Evolutionary conservation across 345 rosid species (phyloP), one percentile per base, ranked within the genome.

Genomic region (Hibiscus tridactylites): DNA sequence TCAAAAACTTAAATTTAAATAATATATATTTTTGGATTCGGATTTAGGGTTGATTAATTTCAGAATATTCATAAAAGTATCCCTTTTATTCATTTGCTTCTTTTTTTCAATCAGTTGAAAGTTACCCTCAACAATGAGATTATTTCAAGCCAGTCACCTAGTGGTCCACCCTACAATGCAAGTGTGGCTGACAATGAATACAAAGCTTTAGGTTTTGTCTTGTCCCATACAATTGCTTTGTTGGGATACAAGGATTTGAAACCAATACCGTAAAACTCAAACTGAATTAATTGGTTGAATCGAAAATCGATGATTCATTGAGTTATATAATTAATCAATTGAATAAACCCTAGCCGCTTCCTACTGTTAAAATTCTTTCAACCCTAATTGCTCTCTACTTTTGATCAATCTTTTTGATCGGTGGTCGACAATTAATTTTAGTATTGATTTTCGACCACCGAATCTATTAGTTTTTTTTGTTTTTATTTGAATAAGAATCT

Each of bases 291-390:
- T 54, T 8, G 0, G 24, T 15, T 11, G 3, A 54, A 54, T 54
- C 2, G 0, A 0, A 7, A 19, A 19, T 17, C 9, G 3, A 7
- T 2, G 9, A 54, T 19, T 0, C 13, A 3, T 19, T 1, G 0
- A 54, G 1, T 24, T 13, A 2, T 5, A 54, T 54, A 54, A 54
- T 39, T 5, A 54, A 19, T 9, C 21, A 1, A 3, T 19, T 54
- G 4, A 54, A 21, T 21, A 21, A 21, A 21, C 24, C 1, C 0
- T 21, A 21, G 24, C 1, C 1, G 24, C 0, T 21, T 1, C 24
- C 24, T 21, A 21, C 24, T 21, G 24, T 1, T 1, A 21, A 21
- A 21, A 21, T 21, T 21, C 0, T 21, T 21, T 21, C 24, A 21
- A 21, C 1, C 24, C 24, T 21, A 21, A 1, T 0, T 0, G 24